Conservation (phyloP, 2,329 filamentous ascomycete genomes). For the Hirsutella rhossiliensis region DNA sequence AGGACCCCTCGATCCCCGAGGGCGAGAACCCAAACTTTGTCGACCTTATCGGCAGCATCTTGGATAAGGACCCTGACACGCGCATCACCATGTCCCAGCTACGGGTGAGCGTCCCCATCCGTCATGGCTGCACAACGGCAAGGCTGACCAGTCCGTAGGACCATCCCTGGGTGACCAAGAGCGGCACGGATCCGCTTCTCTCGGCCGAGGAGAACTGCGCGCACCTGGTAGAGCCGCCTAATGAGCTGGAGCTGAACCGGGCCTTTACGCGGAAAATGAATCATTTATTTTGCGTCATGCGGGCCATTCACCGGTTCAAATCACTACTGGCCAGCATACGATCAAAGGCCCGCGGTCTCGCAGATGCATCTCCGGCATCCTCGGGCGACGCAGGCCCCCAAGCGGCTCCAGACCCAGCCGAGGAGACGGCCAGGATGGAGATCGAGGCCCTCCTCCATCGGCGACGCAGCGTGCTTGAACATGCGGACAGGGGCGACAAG, state of each 20-base stretch:
- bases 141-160: slow-evolving; percentile 37
- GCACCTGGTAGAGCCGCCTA: slow-evolving; percentile 69
- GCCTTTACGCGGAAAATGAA: slow-evolving; percentile 87
- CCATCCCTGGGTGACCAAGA: slow-evolving; percentile 85
- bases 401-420: slow-evolving; percentile 10
- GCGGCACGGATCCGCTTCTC: slow-evolving; percentile 65
- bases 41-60: slow-evolving; percentile 59
- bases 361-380: neutral
- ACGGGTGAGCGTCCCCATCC: slow-evolving; percentile 46
- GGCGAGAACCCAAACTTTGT: slow-evolving; percentile 56
- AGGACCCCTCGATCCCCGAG: slow-evolving; percentile 48
- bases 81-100: slow-evolving; percentile 75
- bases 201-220: slow-evolving; percentile 78
- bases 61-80: slow-evolving; percentile 77
- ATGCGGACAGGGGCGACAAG: slow-evolving; percentile 20
- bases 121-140: neutral
- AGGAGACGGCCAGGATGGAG: slow-evolving; percentile 29
- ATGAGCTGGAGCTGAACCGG: slow-evolving; percentile 77
- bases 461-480: slow-evolving; percentile 27
- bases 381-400: slow-evolving; percentile 4
- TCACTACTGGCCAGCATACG: slow-evolving; percentile 39
- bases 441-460: slow-evolving; percentile 36
- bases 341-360: slow-evolving; percentile 7
- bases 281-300: slow-evolving; percentile 78
- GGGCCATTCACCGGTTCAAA: slow-evolving; percentile 86